phyloP scores from a whole-genome alignment of 2,329 filamentous ascomycete species.

The Lachnellula willkommii region DNA sequence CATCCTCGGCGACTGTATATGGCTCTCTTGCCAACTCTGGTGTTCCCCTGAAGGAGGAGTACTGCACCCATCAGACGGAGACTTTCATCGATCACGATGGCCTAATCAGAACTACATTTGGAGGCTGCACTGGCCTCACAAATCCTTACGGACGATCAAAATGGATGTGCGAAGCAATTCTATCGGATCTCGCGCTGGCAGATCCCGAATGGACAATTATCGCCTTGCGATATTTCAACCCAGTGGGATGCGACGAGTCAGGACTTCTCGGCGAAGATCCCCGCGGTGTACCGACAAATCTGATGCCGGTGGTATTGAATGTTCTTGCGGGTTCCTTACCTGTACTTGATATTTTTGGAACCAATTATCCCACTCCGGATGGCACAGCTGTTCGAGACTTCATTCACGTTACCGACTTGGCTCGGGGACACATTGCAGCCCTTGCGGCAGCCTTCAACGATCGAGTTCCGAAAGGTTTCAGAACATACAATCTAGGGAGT shows the following conservation, averaged over 20 bases:
- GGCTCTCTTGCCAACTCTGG: constrained; percentile 47
- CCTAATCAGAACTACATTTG: constrained; percentile 35
- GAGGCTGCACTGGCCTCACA: constrained; percentile 52
- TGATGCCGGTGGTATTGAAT: constrained; percentile 57
- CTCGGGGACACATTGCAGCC: constrained; percentile 57
- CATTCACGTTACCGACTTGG: constrained; percentile 60
- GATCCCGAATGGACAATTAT: constrained; percentile 58
- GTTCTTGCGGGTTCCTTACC: constrained; percentile 50
- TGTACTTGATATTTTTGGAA: constrained; percentile 54
- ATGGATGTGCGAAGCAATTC: constrained; percentile 60
- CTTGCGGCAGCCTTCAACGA: constrained; percentile 36
- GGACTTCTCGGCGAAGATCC: constrained; percentile 59
- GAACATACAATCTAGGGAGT: constrained; percentile 40
- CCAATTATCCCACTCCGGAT: constrained; percentile 58
- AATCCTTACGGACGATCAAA: constrained; percentile 61
- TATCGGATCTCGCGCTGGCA: constrained; percentile 55
- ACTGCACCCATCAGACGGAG: constrained; percentile 47
- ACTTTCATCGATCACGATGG: constrained; percentile 39
- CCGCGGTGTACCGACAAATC: constrained; percentile 53
- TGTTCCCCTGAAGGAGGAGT: constrained; percentile 47
- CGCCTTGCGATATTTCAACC: constrained; percentile 61
- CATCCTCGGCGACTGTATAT: constrained; percentile 61
- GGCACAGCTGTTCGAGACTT: constrained; percentile 62
- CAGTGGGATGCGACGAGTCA: constrained; percentile 58
- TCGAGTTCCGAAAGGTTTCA: constrained; percentile 34